Conservation (phyloP, 148 eudicot species). For the Rhododendron simsii region DNA sequence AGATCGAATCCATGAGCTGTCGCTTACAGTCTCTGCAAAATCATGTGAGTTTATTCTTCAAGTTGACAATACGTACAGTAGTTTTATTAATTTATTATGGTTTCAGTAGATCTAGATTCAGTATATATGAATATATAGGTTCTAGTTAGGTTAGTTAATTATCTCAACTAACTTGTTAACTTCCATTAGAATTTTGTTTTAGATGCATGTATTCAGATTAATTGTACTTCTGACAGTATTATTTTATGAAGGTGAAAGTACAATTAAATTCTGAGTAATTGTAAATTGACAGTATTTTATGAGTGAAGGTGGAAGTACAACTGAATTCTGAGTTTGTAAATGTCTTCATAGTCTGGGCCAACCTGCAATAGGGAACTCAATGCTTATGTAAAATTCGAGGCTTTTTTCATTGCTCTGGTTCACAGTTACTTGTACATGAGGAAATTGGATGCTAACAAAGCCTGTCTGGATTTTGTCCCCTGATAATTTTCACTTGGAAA, state of each 20-base stretch:
- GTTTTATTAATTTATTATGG: background rate
- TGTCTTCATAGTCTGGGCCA: background rate
- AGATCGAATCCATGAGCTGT: conserved; percentile 8
- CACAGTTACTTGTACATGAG: background rate
- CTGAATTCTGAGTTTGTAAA: background rate
- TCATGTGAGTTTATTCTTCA: conserved; percentile 19
- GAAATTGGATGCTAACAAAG: background rate
- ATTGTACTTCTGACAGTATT: background rate
- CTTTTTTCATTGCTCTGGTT: background rate
- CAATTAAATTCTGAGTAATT: background rate
- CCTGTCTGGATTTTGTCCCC: background rate
- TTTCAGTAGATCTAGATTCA: conserved; percentile 1
- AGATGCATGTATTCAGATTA: background rate
- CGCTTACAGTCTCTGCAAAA: background rate
- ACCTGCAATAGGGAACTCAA: background rate
- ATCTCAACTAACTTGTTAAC: conserved; percentile 1
- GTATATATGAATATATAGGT: background rate
- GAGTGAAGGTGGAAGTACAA: background rate
- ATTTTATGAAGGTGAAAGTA: background rate
- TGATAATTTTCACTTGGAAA: background rate
- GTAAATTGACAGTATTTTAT: background rate
- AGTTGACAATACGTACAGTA: background rate
- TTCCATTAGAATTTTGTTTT: background rate
- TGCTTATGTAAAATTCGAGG: background rate
- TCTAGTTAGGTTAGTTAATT: background rate